Base-by-base conservation (phyloP, 2,329 filamentous ascomycete genomes). In the Lasiodiplodia gonubiensis region DNA sequence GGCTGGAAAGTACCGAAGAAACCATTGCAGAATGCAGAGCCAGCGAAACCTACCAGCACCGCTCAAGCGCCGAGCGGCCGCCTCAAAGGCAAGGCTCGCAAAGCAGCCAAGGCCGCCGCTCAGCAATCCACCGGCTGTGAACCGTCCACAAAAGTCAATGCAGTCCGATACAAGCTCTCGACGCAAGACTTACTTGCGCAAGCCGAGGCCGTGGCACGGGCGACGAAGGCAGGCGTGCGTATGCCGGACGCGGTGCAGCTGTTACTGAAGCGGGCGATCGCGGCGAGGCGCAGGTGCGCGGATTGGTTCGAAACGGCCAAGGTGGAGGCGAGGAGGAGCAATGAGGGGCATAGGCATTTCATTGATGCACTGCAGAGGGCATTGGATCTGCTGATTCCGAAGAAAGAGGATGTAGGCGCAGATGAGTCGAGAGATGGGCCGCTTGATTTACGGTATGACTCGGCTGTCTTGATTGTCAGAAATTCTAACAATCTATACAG, bases 31-130 rank as follows among this genome's bases (percentile, higher is more conserved):
- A 12, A 52, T 18, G 49, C 49, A 52, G 12, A 25, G 23, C 25
- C 49, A 51, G 49, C 23, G 11, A 52, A 52, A 25, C 25, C 49
- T 16, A 14, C 49, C 23, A 25, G 5, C 25, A 52, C 14, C 25
- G 14, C 25, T 52, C 49, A 51, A 51, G 48, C 48, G 8, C 23
- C 23, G 49, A 14, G n/a, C 49, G 21, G 49, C 21, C 21, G 49
- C 21, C 49, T 52, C 49, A 52, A 52, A 52, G 49, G 49, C 49
- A 52, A 52, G 49, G 49, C 49, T 21, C 49, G 49, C 49, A 52
- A 52, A 25, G 49, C 49, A 5, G 49, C 49, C 10, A 52, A 52
- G 23, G 49, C 49, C 2, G 48, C 48, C 48, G n/a, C 48, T 51
- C 48, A 51, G 48, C 48, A 51, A 52, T 52, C 49, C 8, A 14